Percentiles rank a stretch among this genome's conserved stretches.
These are phyloP conservation scores for Mucor irregularis DNA, from an alignment of 371 early-diverging fungal genomes.

Conservation along the genomic window DNA sequence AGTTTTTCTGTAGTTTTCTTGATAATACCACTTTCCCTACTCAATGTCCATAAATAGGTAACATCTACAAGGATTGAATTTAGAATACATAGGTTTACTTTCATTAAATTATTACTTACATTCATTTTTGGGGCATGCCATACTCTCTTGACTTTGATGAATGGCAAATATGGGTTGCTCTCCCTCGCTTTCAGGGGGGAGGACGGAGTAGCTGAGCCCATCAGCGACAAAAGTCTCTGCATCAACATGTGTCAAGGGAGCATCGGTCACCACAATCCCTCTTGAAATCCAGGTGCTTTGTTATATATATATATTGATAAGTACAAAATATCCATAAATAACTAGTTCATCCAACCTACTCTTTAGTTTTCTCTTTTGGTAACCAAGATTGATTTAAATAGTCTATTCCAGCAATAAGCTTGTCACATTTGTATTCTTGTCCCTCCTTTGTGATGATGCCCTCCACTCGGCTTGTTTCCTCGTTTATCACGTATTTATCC, in stretches of 20 bases:
- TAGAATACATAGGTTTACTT: background rate
- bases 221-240: conserved; percentile 27
- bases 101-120: conserved; percentile 42
- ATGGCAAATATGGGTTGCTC: conserved; percentile 50
- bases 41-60: conserved; percentile 34
- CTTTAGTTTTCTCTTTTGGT: conserved; percentile 24
- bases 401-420: conserved; percentile 54
- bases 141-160: conserved; percentile 61
- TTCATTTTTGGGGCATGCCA: conserved; percentile 63
- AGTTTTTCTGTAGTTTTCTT: conserved; percentile 26
- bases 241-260: conserved; percentile 32
- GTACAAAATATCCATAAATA: background rate
- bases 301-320: background rate
- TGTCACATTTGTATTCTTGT: conserved; percentile 42
- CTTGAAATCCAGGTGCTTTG: conserved; percentile 48
- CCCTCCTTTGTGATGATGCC: conserved; percentile 51
- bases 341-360: conserved; percentile 9
- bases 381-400: conserved; percentile 51
- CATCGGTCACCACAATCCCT: conserved; percentile 54
- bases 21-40: conserved; percentile 27
- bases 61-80: conserved; percentile 13
- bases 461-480: conserved; percentile 35
- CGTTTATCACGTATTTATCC: conserved; percentile 37
- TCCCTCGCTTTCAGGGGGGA: conserved; percentile 51
- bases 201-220: conserved; percentile 54